Conservation (phyloP, 345 rosid species). For the Lepidium africanum region DNA sequence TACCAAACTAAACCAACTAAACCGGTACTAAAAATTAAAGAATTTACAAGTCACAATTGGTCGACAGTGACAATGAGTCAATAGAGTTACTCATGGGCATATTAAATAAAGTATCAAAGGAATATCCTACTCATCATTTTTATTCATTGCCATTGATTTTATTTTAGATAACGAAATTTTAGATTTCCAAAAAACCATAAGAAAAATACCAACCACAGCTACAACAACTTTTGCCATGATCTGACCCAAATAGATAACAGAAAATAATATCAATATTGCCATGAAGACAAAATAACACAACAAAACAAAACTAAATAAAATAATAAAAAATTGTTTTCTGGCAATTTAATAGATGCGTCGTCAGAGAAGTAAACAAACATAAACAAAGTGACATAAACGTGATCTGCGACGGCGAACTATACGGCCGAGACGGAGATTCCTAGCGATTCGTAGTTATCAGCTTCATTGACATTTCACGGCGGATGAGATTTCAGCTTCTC, state of each 20-base stretch:
- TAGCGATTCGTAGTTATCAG: not conserved
- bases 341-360: constrained; percentile 13
- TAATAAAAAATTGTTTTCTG: not conserved
- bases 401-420: constrained; percentile 7
- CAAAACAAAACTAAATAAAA: not conserved
- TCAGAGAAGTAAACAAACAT: constrained; percentile 1
- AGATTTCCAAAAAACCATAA: not conserved
- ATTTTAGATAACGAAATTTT: not conserved
- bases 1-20: not conserved
- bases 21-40: not conserved
- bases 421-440: constrained; percentile 11
- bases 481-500: constrained; percentile 1
- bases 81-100: constrained; percentile 6
- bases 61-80: not conserved
- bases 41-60: constrained; percentile 6
- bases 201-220: constrained; percentile 24
- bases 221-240: constrained; percentile 14
- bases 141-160: not conserved
- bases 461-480: constrained; percentile 6
- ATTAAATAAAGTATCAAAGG: constrained; percentile 22
- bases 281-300: constrained; percentile 1
- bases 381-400: constrained; percentile 25
- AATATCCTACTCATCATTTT: constrained; percentile 16
- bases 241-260: constrained; percentile 19
- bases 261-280: not conserved